Evolutionary conservation across 73 alveolate species (phyloP), one percentile per base, ranked within the genome.

Genomic region (Paramecium bursaria): DNA sequence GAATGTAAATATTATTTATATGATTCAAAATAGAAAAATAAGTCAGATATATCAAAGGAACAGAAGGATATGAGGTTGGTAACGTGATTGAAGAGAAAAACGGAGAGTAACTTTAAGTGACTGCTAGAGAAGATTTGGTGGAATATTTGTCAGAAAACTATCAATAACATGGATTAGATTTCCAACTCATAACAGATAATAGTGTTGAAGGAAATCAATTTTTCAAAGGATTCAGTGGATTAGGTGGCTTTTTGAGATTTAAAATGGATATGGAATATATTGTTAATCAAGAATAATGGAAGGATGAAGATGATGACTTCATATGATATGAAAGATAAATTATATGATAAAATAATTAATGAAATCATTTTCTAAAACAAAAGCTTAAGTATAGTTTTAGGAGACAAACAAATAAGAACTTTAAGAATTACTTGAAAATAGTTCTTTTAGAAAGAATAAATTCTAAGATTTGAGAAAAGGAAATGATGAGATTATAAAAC

Each of bases 181-280:
- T 97, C 25, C 98, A 97, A 85, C 94, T 97, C 74, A 96, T 97
- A 73, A 95, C 99, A 15, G 99, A 97, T 75, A 93, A 94, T 74
- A 89, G 96, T 11, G 97, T 95, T 85, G 99, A 97, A 91, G 99
- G 99, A 35, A 91, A 67, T 75, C 96, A 97, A 90, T 97, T 96
- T 50, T 97, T 94, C 74, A 97, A 95, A 67, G 99, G 99, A 54
- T 97, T 97, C 86, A 95, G 97, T 53, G 99, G 99, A 74, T 93
- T 97, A 74, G 99, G 99, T 14, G 99, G 99, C 50, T 93, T 97
- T 88, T 90, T 97, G 57, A 95, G 99, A 88, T 97, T 93, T 88
- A 93, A 95, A 77, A 73, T 96, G 33, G 98, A 96, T 23, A 47
- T 92, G 46, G 95, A 90, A 46, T 88, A 94, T 53, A 31, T 85